Evolutionary conservation across 306 rosid species (phyloP).

Genomic region (Pterocarpus santalinus): DNA sequence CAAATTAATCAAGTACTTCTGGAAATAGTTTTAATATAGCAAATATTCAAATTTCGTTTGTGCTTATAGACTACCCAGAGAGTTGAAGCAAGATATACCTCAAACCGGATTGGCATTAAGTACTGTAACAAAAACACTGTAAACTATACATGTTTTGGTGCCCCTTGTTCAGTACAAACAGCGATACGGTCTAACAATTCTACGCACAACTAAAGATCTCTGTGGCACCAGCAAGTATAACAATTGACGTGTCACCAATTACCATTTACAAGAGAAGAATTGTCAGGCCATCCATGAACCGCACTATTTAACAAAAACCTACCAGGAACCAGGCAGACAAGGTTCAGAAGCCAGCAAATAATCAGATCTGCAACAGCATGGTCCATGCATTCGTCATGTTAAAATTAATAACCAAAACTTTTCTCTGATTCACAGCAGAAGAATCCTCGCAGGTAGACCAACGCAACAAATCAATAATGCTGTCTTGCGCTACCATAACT

Average conservation of each 20-base stretch:
- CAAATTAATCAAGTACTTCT: no score
- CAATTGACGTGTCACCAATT: constrained; percentile 60
- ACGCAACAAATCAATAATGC: constrained; percentile 41
- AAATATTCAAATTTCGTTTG: neutral
- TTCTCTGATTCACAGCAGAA: constrained; percentile 44
- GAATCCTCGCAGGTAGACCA: constrained; percentile 44
- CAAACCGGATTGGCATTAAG: constrained; percentile 50
- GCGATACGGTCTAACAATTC: constrained; percentile 44
- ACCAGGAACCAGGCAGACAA: constrained; percentile 30
- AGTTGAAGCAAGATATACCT: constrained; percentile 26
- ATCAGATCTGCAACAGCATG: constrained; percentile 47
- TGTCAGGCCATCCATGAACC: constrained; percentile 56
- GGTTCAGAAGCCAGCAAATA: constrained; percentile 48
- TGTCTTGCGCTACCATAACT: constrained; percentile 40
- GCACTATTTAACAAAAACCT: constrained; percentile 36
- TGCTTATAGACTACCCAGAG: neutral
- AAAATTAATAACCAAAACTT: constrained; percentile 46
- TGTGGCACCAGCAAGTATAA: constrained; percentile 57
- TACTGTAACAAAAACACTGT: constrained; percentile 57
- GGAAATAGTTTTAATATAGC: no score
- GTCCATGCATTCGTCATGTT: constrained; percentile 36
- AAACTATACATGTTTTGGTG: constrained; percentile 67
- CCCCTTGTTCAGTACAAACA: constrained; percentile 48
- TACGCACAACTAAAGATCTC: constrained; percentile 43
- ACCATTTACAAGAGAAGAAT: constrained; percentile 66